Evolutionary conservation across 1,139 yeast species (phyloP), one percentile per base, ranked within the genome.

Genomic region (Suhomyces anneliseae): DNA sequence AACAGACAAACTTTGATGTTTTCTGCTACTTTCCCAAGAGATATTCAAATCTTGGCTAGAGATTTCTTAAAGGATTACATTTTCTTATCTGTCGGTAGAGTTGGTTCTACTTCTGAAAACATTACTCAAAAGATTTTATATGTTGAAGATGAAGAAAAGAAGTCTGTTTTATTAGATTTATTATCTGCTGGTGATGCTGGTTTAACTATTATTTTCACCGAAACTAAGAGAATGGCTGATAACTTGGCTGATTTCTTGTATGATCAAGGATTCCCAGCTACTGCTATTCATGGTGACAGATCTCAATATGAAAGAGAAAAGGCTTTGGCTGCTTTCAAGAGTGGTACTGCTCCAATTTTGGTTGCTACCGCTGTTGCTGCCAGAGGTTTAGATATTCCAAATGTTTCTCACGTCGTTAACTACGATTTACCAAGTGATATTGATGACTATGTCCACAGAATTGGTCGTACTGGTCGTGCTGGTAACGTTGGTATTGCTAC

Each of bases 391-490:
- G 99, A 93, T 83, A 93, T 93, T 79, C 98, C 99, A 69, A 93
- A 93, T 69, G 99, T 93, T 60, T 87, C 96, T 40, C 98, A 92
- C 69, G 99, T 93, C 65, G 87, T 93, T 74, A 93, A 93, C 81
- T 93, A 86, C 69, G 99, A 93, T 69, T 81, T 93, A 70, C 99
- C 99, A 66, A 79, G 89, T 66, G 98, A 93, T 72, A 88, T 92
- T 65, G 99, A 93, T 72, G 99, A 93, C 74, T 93, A 93, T 68
- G 99, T 93, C 55, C 99, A 93, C 78, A 89, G 99, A 80, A 93
- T 93, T 68, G 99, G 99, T 81, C 95, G 99, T 86, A 93, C 99
- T 64, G 99, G 99, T 74, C 95, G 99, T 85, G 99, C 99, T 64
- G 99, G 99, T 81, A 93, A 93, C 78, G 85, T 87, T 56, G 99